Conservation (phyloP, 1,284 basidiomycete genomes). For the Trichosporon asahii region DNA sequence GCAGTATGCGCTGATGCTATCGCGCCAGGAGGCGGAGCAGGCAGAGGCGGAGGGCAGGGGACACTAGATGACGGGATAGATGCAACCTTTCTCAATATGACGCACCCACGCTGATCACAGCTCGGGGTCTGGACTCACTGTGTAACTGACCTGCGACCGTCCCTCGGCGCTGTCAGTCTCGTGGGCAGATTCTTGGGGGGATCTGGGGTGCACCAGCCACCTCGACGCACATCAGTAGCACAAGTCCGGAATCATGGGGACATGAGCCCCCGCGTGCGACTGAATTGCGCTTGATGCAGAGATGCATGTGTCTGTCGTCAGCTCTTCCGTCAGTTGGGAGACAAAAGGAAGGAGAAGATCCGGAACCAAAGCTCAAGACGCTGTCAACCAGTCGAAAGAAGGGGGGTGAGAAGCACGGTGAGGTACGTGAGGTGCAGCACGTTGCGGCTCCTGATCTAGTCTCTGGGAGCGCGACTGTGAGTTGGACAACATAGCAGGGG, state of each 20-base stretch:
- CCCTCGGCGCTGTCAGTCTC: background rate
- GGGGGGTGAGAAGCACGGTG: too few species aligned
- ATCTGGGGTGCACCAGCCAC: background rate
- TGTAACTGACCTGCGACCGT: background rate
- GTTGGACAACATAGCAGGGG: too few species aligned
- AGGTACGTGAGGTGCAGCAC: too few species aligned
- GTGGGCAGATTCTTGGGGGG: too few species aligned
- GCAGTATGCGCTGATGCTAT: conserved; percentile 44
- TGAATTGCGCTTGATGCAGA: background rate
- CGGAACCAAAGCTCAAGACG: background rate
- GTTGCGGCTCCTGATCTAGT: background rate
- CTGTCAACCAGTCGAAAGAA: too few species aligned
- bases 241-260: too few species aligned
- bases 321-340: background rate
- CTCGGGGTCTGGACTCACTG: background rate
- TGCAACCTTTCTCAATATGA: too few species aligned
- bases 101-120: background rate
- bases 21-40: conserved; percentile 29
- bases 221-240: too few species aligned
- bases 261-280: too few species aligned
- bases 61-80: too few species aligned
- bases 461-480: background rate
- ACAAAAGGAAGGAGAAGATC: background rate
- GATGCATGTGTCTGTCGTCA: background rate
- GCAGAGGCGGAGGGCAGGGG: background rate